Percentiles rank a stretch among this genome's conserved stretches.
Evolutionary conservation across 2,329 filamentous ascomycete genomes (phyloP).

Genomic region (Alternaria brassicae): DNA sequence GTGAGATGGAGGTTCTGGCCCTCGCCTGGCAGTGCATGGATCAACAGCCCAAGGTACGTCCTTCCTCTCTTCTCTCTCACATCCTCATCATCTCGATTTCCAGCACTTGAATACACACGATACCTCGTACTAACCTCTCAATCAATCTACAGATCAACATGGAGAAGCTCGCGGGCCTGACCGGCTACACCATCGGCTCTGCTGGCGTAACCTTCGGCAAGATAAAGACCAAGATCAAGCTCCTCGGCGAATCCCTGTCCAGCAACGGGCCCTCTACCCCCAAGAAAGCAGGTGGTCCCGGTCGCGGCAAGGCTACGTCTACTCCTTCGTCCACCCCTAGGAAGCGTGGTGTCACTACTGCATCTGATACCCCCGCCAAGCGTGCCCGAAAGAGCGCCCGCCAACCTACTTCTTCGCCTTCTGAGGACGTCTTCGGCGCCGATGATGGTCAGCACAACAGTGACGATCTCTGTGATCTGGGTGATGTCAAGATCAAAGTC

Average conservation of each 20-base stretch:
- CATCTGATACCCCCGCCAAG: conserved; percentile 17
- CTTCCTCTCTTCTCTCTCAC: neutral
- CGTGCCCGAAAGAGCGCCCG: conserved; percentile 20
- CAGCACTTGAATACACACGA: neutral
- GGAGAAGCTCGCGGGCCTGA: conserved; percentile 29
- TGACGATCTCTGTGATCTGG: conserved; percentile 19
- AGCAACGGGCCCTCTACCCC: conserved; percentile 2
- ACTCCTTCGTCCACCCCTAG: conserved; percentile 28
- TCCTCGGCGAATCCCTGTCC: conserved; percentile 13
- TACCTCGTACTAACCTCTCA: neutral
- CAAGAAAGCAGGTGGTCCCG: neutral
- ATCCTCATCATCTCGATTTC: neutral
- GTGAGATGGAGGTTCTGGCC: conserved; percentile 43
- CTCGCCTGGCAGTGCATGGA: conserved; percentile 48
- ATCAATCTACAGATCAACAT: conserved; percentile 24
- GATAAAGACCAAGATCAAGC: conserved; percentile 43
- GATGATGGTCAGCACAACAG: conserved; percentile 18
- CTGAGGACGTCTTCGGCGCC: conserved; percentile 1
- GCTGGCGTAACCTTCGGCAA: conserved; percentile 41
- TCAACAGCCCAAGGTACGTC: conserved; percentile 39
- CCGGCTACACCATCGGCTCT: conserved; percentile 36
- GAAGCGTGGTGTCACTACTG: conserved; percentile 11
- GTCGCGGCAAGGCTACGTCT: neutral
- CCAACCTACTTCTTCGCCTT: neutral
- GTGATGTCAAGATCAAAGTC: neutral